Evolutionary conservation across 2,329 filamentous ascomycete species (phyloP), one percentile per base, ranked within the genome.

Genomic region (Phyllosticta paracitricarpa): DNA sequence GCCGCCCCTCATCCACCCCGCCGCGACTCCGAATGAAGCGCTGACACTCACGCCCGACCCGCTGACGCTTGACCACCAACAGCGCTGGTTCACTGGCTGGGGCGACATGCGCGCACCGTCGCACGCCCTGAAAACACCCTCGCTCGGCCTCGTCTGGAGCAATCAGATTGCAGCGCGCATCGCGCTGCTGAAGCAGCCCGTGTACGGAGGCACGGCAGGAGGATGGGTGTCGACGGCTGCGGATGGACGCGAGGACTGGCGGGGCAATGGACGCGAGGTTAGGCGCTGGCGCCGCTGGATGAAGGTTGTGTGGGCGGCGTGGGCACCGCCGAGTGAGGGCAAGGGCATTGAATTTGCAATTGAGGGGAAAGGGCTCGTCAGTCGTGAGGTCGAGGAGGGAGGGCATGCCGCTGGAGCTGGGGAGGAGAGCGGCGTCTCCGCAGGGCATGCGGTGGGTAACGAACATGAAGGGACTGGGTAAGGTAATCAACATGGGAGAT

Each of bases 11-110:
- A 24, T 24, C 12, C n/a, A 33, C 58, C n/a, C 26, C 4, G 7
- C 64, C 64, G 51, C 63, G 3, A 48, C 40, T 4, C 40, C 40
- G 12, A 48, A n/a, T 48, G 40, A 48, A 4, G 6, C n/a, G 40
- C 40, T 48, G 17, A 48, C 65, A 8, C 75, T 71, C 54, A 81
- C 70, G 55, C 73, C 68, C 63, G 80, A 84, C 12, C 84, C 86
- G 0, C 79, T 97, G 48, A 82, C 84, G 33, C 82, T 97, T 8
- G 87, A 95, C 67, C 89, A 97, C 73, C 93, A 97, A 74, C 91
- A 97, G 72, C 84, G 89, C 53, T 97, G 92, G 84, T 96, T 97
- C 75, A 95, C 92, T 3, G 92, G 94, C 65, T 97, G 94, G 93
- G 62, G 65, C 14, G 81, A 17, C 68, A 74, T 26, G 72, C 76